These are phyloP conservation scores for Trametes punicea DNA, from an alignment of 768 basidiomycete species.

Conservation along the genomic window DNA sequence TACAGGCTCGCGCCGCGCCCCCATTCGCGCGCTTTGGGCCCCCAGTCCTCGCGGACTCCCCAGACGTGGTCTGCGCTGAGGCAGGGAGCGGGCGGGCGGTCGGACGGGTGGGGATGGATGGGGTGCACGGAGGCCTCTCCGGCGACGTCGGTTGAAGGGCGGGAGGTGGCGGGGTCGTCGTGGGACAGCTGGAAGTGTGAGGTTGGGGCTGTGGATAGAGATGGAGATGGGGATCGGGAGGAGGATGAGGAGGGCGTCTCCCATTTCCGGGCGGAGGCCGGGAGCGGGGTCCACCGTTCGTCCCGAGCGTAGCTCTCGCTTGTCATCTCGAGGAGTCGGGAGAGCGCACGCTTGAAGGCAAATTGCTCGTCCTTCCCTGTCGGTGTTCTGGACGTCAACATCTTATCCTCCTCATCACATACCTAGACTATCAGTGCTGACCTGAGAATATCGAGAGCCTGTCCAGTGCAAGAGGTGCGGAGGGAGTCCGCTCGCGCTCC, in stretches of 20 bases:
- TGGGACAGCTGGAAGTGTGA: too few species aligned
- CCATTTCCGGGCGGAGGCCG: conserved; percentile 33
- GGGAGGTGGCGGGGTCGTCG: neutral
- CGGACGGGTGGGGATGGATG: neutral
- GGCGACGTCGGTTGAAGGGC: conserved; percentile 22
- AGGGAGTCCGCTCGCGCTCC: conserved; percentile 29
- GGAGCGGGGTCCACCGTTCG: conserved; percentile 37
- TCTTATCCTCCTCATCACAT: too few species aligned
- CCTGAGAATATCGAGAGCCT: conserved; percentile 52
- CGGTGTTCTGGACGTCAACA: neutral
- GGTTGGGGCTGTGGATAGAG: neutral
- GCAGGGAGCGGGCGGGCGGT: conserved; percentile 33
- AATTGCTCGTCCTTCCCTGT: conserved; percentile 59
- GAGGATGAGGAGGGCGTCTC: conserved; percentile 20
- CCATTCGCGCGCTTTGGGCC: conserved; percentile 20
- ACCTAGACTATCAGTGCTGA: too few species aligned
- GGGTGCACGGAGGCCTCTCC: conserved; percentile 19
- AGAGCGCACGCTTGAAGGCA: conserved; percentile 60
- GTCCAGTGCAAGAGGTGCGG: conserved; percentile 37
- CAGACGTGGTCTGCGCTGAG: conserved; percentile 37
- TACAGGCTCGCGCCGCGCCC: conserved; percentile 18
- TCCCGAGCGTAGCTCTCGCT: conserved; percentile 34
- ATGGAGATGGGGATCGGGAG: neutral
- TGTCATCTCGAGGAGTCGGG: conserved; percentile 56
- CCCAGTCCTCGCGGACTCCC: conserved; percentile 41